phyloP scores from a whole-genome alignment of 495 filamentous ascomycete genomes.

The Coniosporium apollinis region DNA sequence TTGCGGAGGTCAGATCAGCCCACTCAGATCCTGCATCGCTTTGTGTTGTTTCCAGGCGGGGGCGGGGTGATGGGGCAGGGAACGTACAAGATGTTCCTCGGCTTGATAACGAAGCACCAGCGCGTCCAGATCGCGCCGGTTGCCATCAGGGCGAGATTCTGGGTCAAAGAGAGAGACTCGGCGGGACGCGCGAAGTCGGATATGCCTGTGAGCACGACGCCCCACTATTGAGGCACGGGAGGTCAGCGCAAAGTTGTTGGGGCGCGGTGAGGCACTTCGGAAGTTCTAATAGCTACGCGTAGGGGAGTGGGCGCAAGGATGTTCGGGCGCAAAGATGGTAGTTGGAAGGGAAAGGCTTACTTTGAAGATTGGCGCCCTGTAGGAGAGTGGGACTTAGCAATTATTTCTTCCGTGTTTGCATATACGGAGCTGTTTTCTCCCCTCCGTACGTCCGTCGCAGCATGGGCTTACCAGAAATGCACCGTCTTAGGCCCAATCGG shows the following conservation, averaged over 20 bases:
- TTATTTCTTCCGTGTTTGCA: no score
- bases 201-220: slow-evolving; percentile 76
- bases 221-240: slow-evolving; percentile 44
- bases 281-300: no score
- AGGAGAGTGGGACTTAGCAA: no score
- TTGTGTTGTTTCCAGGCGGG: slow-evolving; percentile 1
- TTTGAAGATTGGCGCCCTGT: slow-evolving; percentile 97
- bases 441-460: background rate
- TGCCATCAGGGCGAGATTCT: slow-evolving; percentile 70
- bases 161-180: slow-evolving; percentile 75
- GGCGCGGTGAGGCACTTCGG: no score
- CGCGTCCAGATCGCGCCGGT: slow-evolving; percentile 97
- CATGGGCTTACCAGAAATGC: slow-evolving; percentile 65
- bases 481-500: slow-evolving; percentile 85
- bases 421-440: no score
- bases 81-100: slow-evolving; percentile 68
- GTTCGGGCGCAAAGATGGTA: no score
- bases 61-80: background rate
- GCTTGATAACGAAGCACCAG: slow-evolving; percentile 95
- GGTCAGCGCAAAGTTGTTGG: no score
- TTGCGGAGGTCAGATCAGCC: background rate
- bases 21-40: background rate
- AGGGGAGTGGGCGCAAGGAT: no score
- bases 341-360: slow-evolving; percentile 28
- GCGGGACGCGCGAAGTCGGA: slow-evolving; percentile 86